Evolutionary conservation across 345 rosid species (phyloP).

Genomic region (Hypericum androsaemum): DNA sequence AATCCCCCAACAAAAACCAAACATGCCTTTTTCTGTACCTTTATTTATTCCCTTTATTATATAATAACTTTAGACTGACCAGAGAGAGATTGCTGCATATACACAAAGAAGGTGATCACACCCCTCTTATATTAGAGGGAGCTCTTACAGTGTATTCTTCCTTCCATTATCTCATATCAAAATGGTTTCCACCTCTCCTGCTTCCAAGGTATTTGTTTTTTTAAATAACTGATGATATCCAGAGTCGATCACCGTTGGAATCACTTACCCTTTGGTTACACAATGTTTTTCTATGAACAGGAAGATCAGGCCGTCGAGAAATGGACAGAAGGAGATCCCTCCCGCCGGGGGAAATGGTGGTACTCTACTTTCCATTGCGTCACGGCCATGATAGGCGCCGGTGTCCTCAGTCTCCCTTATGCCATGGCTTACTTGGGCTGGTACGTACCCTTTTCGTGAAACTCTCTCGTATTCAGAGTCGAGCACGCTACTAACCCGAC

Average conservation of each 20-base stretch:
- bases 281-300: neutral
- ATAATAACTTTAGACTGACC: too few species aligned
- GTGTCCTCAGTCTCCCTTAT: conserved; percentile 79
- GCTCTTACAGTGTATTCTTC: too few species aligned
- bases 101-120: too few species aligned
- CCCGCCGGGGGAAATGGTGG: conserved; percentile 79
- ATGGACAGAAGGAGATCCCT: neutral
- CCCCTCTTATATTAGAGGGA: too few species aligned
- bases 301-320: conserved; percentile 3
- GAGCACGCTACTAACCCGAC: neutral
- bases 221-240: too few species aligned
- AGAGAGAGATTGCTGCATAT: too few species aligned
- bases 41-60: too few species aligned
- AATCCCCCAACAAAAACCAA: too few species aligned
- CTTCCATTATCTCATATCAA: too few species aligned
- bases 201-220: too few species aligned
- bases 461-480: neutral
- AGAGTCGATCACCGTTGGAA: neutral
- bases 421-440: conserved; percentile 82
- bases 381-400: conserved; percentile 89
- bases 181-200: too few species aligned
- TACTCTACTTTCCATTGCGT: conserved; percentile 85
- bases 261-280: neutral
- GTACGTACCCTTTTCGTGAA: conserved; percentile 24
- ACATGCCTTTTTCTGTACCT: too few species aligned